Base-by-base conservation (phyloP, 148 eudicot species). In the Nepenthes mirabilis region DNA sequence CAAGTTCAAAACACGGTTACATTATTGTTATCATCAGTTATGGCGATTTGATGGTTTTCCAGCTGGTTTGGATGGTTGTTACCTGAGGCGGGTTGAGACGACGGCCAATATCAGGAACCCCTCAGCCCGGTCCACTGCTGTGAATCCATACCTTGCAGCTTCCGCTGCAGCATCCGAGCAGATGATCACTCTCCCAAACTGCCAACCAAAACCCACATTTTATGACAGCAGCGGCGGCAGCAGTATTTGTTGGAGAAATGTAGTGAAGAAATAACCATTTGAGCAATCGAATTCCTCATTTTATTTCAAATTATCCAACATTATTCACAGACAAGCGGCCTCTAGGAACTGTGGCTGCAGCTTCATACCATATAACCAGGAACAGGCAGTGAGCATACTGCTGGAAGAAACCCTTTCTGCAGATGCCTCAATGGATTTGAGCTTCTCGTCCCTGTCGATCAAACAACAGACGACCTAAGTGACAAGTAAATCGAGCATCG, bases 111-210 rank as follows among this genome's bases (percentile, higher is more conserved):
- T 79, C 43, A 91, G 61, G 77, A 85, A 88, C 5, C 94, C 98
- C 51, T 91, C 98, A 14, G 83, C 86, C 61, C 94, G 69, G 49
- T 91, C 85, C 0, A 76, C 76, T 1, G 90, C 88, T 11, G 94
- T 88, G 73, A 83, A 91, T 0, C 91, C 96, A 14, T 82, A 91
- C 61, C 78, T 84, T 11, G 94, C 90, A 9, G 94, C 94, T 65
- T 88, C 96, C 55, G 96, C 94, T 66, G 94, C 81, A 6, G 90
- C 79, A 60, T 91, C 98, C 0, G 94, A 83, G 57, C 97, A 90
- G 4, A 91, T 83, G 1, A 91, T 85, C 0, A 86, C 90, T 72
- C 40, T 83, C 50, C 96, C 96, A 49, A 91, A 88, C 98, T 91
- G 70, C 12, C 43, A 43, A 11, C 9, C 9, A 11, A 60, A 9